Conservation (phyloP, 2,329 filamentous ascomycete genomes). For the Pestalotiopsis sp. region DNA sequence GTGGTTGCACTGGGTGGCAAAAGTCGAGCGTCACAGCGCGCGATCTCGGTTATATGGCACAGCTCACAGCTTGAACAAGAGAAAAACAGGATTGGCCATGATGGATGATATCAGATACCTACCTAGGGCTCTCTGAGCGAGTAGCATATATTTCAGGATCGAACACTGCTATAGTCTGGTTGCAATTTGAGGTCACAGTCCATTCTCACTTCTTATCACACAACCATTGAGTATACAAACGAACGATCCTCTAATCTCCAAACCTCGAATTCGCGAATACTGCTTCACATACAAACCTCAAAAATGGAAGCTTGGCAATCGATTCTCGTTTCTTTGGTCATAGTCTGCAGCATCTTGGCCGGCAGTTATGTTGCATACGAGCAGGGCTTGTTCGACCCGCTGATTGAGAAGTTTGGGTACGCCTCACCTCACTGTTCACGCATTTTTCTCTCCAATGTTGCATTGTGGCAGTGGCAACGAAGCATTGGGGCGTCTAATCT, state of each 20-base stretch:
- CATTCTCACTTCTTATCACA: no score
- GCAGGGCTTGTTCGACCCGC: conserved; percentile 38
- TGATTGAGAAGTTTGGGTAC: conserved; percentile 38
- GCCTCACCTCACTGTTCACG: neutral
- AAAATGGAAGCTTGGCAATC: conserved; percentile 12
- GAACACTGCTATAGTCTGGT: neutral
- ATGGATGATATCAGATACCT: neutral
- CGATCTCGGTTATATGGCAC: neutral
- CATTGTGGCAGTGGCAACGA: no score
- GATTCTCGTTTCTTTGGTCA: conserved; percentile 4
- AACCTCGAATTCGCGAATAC: neutral
- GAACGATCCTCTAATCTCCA: neutral
- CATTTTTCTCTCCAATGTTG: neutral
- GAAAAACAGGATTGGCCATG: neutral
- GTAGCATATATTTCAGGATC: neutral
- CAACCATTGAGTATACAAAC: neutral
- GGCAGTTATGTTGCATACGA: conserved; percentile 37
- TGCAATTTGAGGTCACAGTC: no score
- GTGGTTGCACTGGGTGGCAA: neutral
- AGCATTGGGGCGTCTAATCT: no score
- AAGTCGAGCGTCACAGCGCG: neutral
- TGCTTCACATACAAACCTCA: neutral
- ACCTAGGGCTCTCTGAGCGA: neutral
- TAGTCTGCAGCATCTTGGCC: conserved; percentile 26
- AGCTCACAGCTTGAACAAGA: neutral